These are phyloP conservation scores for Huiozyma sinensis DNA, from an alignment of 805 yeast species.

Conservation along the genomic window DNA sequence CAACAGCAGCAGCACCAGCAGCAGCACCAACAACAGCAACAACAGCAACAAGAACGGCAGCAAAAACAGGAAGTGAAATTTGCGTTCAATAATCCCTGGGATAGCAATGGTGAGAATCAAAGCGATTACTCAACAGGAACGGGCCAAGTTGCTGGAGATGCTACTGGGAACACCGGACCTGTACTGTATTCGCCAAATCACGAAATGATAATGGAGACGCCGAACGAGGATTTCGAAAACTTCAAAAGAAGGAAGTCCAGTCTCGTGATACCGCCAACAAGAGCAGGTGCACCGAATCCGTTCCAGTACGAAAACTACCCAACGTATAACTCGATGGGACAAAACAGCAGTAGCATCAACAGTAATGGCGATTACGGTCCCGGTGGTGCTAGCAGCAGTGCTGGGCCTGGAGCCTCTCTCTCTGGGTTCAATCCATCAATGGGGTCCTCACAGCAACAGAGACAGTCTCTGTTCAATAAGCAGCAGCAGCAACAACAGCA, in stretches of 20 bases:
- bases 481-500: slow-evolving; percentile 13
- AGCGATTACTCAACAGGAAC: neutral
- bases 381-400: neutral
- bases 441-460: slow-evolving; percentile 3
- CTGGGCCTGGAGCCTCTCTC: neutral
- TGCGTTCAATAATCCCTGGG: slow-evolving; percentile 12
- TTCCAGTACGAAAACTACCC: slow-evolving; percentile 23
- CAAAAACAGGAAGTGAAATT: neutral
- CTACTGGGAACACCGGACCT: neutral
- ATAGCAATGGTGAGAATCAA: neutral
- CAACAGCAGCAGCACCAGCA: neutral
- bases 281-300: slow-evolving; percentile 36
- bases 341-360: neutral
- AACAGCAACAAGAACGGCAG: neutral
- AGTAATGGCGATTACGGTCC: too few relatives aligned
- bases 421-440: neutral
- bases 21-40: neutral
- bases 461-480: slow-evolving; percentile 3
- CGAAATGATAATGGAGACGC: neutral
- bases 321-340: neutral
- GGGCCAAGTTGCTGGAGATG: neutral
- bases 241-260: slow-evolving; percentile 26
- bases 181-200: neutral
- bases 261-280: slow-evolving; percentile 32
- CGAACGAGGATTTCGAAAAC: slow-evolving; percentile 3